Percentiles rank a stretch among this genome's conserved stretches.
These are phyloP conservation scores for Mollisia scopiformis DNA, from an alignment of 2,329 filamentous ascomycete genomes.

Conservation along the genomic window DNA sequence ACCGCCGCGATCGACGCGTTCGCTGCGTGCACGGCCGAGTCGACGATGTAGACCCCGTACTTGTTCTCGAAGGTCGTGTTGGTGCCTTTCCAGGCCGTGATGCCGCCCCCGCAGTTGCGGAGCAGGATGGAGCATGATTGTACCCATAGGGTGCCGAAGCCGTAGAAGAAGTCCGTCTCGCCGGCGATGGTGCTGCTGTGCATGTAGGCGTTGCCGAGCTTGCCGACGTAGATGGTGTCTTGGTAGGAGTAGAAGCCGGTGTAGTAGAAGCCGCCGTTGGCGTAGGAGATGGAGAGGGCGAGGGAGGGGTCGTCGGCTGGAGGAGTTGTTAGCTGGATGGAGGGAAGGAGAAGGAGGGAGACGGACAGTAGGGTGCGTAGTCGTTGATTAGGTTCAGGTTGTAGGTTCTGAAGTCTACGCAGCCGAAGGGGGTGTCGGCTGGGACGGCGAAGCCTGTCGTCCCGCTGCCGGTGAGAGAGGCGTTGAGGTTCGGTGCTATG, in stretches of 20 bases:
- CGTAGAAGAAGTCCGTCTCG: slow-evolving; percentile 70
- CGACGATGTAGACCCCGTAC: slow-evolving; percentile 67
- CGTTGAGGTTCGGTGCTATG: slow-evolving; percentile 64
- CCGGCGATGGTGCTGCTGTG: slow-evolving; percentile 62
- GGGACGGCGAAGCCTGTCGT: slow-evolving; percentile 65
- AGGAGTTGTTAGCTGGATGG: too few relatives aligned
- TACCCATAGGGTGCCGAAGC: slow-evolving; percentile 61
- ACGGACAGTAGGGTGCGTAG: slow-evolving; percentile 45
- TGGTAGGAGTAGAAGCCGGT: slow-evolving; percentile 70
- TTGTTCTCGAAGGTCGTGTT: slow-evolving; percentile 69
- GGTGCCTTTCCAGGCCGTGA: slow-evolving; percentile 70
- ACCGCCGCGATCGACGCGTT: slow-evolving; percentile 34
- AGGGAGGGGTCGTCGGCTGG: slow-evolving; percentile 58
- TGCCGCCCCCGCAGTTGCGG: slow-evolving; percentile 65
- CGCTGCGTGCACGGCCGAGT: slow-evolving; percentile 55
- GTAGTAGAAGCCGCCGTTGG: slow-evolving; percentile 69
- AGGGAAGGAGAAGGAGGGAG: slow-evolving; percentile 40
- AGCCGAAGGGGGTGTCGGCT: slow-evolving; percentile 63
- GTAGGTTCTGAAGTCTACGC: slow-evolving; percentile 64
- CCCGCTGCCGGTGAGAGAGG: slow-evolving; percentile 63
- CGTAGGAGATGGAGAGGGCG: slow-evolving; percentile 62
- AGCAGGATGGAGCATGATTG: slow-evolving; percentile 56
- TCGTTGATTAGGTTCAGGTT: slow-evolving; percentile 69
- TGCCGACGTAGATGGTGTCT: slow-evolving; percentile 71
- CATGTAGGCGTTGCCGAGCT: slow-evolving; percentile 68